Evolutionary conservation across 2,329 filamentous ascomycete species (phyloP).

Genomic region (Aspergillus thermomutatus): DNA sequence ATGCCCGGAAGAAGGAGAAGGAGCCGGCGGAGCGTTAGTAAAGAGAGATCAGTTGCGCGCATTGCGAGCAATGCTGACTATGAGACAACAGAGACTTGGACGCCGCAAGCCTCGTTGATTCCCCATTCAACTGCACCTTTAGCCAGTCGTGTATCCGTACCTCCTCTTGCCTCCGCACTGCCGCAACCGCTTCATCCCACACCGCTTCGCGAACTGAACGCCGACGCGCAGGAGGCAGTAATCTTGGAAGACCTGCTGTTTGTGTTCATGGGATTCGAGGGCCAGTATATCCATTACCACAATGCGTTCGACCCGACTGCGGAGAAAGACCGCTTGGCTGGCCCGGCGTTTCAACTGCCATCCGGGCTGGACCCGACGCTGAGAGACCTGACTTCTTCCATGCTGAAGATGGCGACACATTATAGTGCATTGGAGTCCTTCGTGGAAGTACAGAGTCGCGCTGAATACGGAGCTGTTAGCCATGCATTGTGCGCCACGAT

Average conservation of each 20-base stretch:
- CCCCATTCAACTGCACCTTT: slow-evolving; percentile 69
- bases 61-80: slow-evolving; percentile 12
- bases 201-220: slow-evolving; percentile 65
- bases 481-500: slow-evolving; percentile 96
- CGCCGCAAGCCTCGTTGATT: slow-evolving; percentile 72
- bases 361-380: slow-evolving; percentile 87
- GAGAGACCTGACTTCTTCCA: slow-evolving; percentile 78
- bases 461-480: slow-evolving; percentile 91
- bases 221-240: slow-evolving; percentile 79
- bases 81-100: slow-evolving; percentile 57
- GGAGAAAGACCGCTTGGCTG: slow-evolving; percentile 82
- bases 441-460: slow-evolving; percentile 87
- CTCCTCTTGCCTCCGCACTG: slow-evolving; percentile 62
- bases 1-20: slow-evolving; percentile 31
- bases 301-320: slow-evolving; percentile 77
- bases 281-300: slow-evolving; percentile 89
- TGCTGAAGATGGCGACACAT: slow-evolving; percentile 92
- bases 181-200: slow-evolving; percentile 66
- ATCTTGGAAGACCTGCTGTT: slow-evolving; percentile 89
- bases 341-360: slow-evolving; percentile 75
- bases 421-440: slow-evolving; percentile 90
- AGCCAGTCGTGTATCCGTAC: slow-evolving; percentile 62
- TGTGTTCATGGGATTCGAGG: slow-evolving; percentile 97
- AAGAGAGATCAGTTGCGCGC: not conserved
- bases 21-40: slow-evolving; percentile 30